Percentiles rank a stretch among this genome's conserved stretches.
phyloP scores from a whole-genome alignment of 1,284 basidiomycete species.

The Laetiporus sulphureus region DNA sequence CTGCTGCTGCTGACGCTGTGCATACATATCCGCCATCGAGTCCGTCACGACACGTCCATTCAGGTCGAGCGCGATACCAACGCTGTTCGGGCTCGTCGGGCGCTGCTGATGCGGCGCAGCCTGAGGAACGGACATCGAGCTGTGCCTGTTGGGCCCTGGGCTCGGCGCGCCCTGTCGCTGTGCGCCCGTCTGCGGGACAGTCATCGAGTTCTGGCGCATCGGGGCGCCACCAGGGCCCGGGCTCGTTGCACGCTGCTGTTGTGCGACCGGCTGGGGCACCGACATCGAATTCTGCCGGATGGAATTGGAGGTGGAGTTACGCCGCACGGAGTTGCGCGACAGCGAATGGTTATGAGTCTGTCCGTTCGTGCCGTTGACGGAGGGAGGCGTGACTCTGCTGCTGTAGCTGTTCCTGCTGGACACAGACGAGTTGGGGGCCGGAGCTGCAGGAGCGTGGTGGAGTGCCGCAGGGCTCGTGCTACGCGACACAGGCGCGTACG shows the following conservation, averaged over 20 bases:
- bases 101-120: constrained; percentile 22
- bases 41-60: constrained; percentile 76
- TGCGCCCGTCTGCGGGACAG: constrained; percentile 17
- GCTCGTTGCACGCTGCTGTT: too few relatives aligned
- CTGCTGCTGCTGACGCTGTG: constrained; percentile 22
- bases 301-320: too few relatives aligned
- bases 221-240: too few relatives aligned
- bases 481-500: constrained; percentile 33
- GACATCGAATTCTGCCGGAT: too few relatives aligned
- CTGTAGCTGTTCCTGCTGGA: constrained; percentile 19
- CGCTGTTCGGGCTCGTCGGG: constrained; percentile 32
- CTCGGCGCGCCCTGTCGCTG: constrained; percentile 29
- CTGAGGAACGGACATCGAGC: constrained; percentile 22
- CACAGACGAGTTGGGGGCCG: constrained; percentile 3
- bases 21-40: constrained; percentile 64
- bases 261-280: too few relatives aligned
- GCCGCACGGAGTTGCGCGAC: constrained; percentile 7
- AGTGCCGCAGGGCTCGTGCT: constrained; percentile 44
- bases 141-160: too few relatives aligned
- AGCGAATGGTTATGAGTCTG: constrained; percentile 12
- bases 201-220: constrained; percentile 19
- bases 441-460: constrained; percentile 8
- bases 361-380: constrained; percentile 12
- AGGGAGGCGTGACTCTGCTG: constrained; percentile 13
- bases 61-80: constrained; percentile 77